Conservation (phyloP, 2,329 filamentous ascomycete genomes). For the Cercospora sesami region DNA sequence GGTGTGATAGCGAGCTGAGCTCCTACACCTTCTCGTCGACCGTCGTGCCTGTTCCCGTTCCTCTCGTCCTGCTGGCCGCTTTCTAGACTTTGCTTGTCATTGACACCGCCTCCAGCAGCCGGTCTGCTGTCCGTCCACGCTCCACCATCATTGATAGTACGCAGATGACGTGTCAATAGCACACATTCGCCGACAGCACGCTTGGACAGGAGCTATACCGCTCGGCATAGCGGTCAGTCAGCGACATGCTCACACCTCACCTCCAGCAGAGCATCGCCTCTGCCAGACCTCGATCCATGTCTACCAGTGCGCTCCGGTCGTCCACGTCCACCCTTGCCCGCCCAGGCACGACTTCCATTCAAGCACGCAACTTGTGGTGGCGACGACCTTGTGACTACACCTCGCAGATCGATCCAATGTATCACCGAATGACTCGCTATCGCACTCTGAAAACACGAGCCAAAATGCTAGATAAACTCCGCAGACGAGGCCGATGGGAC, state of each 20-base stretch:
- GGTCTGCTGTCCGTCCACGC: neutral
- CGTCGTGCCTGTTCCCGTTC: neutral
- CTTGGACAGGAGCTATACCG: neutral
- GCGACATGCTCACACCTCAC: conserved; percentile 33
- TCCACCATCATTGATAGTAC: neutral
- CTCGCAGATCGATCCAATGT: conserved; percentile 38
- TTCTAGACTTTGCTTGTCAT: neutral
- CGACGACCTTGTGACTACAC: conserved; percentile 30
- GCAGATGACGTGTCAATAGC: conserved; percentile 12
- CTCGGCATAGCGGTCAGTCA: conserved; percentile 5
- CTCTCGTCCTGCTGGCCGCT: neutral
- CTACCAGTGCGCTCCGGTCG: conserved; percentile 21
- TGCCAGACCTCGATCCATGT: conserved; percentile 20
- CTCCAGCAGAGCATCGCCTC: conserved; percentile 27
- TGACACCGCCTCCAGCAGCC: neutral
- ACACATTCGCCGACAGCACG: neutral
- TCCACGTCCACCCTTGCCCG: conserved; percentile 22
- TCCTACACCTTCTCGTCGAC: neutral
- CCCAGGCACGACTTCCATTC: conserved; percentile 14
- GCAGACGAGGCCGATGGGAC: conserved; percentile 35
- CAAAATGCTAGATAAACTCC: conserved; percentile 37
- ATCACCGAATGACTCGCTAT: conserved; percentile 33
- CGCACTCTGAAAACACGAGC: conserved; percentile 36
- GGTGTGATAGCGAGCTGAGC: neutral
- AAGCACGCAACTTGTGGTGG: conserved; percentile 34